These are phyloP conservation scores for Afroboletus lepidellus DNA, from an alignment of 1,284 basidiomycete genomes.

Conservation along the genomic window DNA sequence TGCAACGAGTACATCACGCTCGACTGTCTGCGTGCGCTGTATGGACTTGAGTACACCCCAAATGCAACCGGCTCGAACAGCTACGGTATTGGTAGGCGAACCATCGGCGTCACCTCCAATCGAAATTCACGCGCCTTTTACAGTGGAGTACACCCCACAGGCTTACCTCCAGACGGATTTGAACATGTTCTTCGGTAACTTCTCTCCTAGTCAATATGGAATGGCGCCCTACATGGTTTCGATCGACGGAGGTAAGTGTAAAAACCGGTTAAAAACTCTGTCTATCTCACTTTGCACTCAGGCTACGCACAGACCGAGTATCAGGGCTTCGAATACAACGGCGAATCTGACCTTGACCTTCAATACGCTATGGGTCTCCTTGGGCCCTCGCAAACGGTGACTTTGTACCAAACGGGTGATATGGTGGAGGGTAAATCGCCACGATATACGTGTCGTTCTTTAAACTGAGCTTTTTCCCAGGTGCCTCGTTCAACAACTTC, in stretches of 20 bases:
- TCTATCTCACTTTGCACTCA: slow-evolving; percentile 19
- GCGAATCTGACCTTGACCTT: slow-evolving; percentile 54
- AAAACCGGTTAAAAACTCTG: background rate
- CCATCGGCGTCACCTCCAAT: background rate
- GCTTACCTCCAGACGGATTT: slow-evolving; percentile 45
- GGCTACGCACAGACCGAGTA: slow-evolving; percentile 36
- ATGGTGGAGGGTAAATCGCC: slow-evolving; percentile 35
- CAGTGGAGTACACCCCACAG: slow-evolving; percentile 29
- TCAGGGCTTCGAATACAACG: slow-evolving; percentile 40
- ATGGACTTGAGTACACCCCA: slow-evolving; percentile 32
- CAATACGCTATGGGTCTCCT: slow-evolving; percentile 45
- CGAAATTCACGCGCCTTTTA: slow-evolving; percentile 1
- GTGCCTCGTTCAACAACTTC: slow-evolving; percentile 46
- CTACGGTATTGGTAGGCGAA: slow-evolving; percentile 32
- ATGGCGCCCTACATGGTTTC: slow-evolving; percentile 22
- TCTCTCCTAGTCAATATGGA: slow-evolving; percentile 17
- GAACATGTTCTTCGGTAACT: slow-evolving; percentile 43
- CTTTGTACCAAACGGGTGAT: too few relatives aligned
- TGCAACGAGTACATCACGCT: slow-evolving; percentile 39
- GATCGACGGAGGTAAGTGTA: slow-evolving; percentile 28
- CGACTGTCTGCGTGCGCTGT: slow-evolving; percentile 38
- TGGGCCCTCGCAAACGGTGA: slow-evolving; percentile 36
- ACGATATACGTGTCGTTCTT: background rate
- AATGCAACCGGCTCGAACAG: slow-evolving; percentile 32
- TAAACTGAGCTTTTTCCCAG: too few relatives aligned